Percentiles rank a stretch among this genome's conserved stretches.
phyloP scores from a whole-genome alignment of 1,139 yeast genomes.

The Pneumocystis jirovecii region DNA sequence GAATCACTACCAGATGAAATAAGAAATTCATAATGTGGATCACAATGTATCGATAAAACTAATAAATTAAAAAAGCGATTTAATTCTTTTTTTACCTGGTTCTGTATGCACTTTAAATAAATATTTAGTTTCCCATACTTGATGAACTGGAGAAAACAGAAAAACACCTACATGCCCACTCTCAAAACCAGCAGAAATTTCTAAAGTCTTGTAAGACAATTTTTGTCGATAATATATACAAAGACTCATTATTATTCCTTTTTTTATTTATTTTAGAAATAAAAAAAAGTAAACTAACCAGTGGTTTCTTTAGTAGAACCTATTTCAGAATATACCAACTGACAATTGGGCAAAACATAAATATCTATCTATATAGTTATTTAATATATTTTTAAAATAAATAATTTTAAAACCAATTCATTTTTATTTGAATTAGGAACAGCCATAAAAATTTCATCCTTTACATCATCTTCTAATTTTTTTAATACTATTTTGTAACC shows the following conservation, averaged over 20 bases:
- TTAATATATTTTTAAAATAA: neutral
- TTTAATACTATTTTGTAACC: neutral
- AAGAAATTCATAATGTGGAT: neutral
- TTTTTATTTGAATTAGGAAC: neutral
- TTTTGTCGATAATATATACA: neutral
- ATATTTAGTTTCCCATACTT: neutral
- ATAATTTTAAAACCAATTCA: neutral
- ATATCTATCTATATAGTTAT: neutral
- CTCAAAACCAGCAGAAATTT: conserved; percentile 1
- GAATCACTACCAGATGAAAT: neutral
- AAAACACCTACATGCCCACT: neutral
- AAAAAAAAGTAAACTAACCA: neutral
- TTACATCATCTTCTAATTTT: neutral
- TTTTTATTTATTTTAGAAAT: neutral
- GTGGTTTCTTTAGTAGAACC: neutral
- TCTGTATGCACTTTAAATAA: neutral
- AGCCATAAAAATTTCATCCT: neutral
- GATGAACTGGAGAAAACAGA: neutral
- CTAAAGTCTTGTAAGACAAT: neutral
- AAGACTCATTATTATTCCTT: conserved; percentile 1
- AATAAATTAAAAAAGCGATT: neutral
- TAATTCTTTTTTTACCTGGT: neutral
- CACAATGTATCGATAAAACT: neutral
- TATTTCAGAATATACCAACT: neutral
- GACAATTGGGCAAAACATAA: neutral